phyloP scores from a whole-genome alignment of 441 rosid species.

The Hura crepitans region DNA sequence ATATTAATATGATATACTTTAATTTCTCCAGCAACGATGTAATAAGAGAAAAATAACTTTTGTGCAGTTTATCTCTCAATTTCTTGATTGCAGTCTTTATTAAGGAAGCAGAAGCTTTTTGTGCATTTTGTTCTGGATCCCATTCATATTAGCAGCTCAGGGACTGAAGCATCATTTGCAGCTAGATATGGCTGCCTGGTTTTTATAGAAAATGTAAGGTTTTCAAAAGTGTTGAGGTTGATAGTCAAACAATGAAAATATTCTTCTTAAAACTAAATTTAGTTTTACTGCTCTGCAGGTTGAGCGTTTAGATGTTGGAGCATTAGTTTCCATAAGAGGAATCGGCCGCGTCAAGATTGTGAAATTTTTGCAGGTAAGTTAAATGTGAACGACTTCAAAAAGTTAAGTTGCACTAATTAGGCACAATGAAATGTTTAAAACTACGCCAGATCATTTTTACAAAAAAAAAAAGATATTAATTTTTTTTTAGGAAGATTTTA shows the following conservation, averaged over 20 bases:
- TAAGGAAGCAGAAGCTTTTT: conserved; percentile 48
- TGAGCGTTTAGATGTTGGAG: conserved; percentile 63
- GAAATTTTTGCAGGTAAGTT: conserved; percentile 48
- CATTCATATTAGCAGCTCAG: conserved; percentile 47
- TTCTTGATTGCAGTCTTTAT: conserved; percentile 45
- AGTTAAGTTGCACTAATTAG: background rate
- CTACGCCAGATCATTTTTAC: too few relatives aligned
- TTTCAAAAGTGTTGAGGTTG: background rate
- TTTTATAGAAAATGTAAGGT: conserved; percentile 56
- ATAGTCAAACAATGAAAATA: too few relatives aligned
- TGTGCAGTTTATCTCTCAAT: background rate
- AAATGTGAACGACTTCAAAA: background rate
- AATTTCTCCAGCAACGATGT: background rate
- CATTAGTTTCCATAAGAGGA: conserved; percentile 61
- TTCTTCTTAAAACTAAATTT: conserved; percentile 1
- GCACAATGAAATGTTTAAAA: background rate
- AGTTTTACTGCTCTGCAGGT: conserved; percentile 38
- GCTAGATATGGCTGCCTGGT: conserved; percentile 73
- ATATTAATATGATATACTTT: background rate
- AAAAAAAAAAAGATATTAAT: too few relatives aligned
- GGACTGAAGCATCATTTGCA: conserved; percentile 64
- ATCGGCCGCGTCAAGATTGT: conserved; percentile 61
- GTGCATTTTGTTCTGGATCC: conserved; percentile 79
- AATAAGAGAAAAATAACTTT: background rate
- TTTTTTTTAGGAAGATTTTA: background rate